Conservation (phyloP, 2,329 filamentous ascomycete genomes). For the Fusarium coffeatum region DNA sequence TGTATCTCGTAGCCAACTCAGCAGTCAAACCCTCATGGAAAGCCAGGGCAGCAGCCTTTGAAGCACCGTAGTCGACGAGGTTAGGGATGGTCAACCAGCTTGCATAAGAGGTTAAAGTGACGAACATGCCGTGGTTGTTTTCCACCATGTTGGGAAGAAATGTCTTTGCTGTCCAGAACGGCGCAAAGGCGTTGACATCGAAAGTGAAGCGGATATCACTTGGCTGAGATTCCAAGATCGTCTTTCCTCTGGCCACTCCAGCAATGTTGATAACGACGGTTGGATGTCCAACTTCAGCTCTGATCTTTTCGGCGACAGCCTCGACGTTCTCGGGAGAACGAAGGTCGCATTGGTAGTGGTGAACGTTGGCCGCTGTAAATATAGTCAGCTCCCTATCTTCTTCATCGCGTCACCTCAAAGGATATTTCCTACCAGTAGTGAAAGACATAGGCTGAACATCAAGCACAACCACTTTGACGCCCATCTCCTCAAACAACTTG, state of each 20-base stretch:
- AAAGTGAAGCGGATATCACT: conserved; percentile 74
- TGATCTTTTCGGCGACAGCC: conserved; percentile 63
- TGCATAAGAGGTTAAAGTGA: conserved; percentile 75
- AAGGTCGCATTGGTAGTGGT: conserved; percentile 78
- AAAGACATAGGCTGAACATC: conserved; percentile 74
- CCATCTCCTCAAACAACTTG: conserved; percentile 70
- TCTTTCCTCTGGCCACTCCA: conserved; percentile 70
- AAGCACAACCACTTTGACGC: conserved; percentile 76
- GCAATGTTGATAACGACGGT: conserved; percentile 81
- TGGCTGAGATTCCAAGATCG: conserved; percentile 68
- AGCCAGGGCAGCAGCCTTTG: conserved; percentile 73
- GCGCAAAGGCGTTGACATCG: conserved; percentile 75
- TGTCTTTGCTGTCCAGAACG: conserved; percentile 73
- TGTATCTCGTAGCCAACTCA: conserved; percentile 69
- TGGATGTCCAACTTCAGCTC: conserved; percentile 68
- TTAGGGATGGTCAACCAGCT: conserved; percentile 69
- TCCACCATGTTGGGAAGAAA: conserved; percentile 75
- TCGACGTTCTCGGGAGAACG: conserved; percentile 66
- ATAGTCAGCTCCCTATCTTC: conserved; percentile 13
- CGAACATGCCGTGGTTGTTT: conserved; percentile 76
- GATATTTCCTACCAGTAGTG: conserved; percentile 55
- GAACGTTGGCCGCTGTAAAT: conserved; percentile 61
- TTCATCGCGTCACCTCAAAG: background rate
- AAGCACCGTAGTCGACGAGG: conserved; percentile 75
- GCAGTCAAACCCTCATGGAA: conserved; percentile 75